These are phyloP conservation scores for Cystobasidiaceae sp. DNA, from an alignment of 1,284 basidiomycete genomes.

Conservation along the genomic window DNA sequence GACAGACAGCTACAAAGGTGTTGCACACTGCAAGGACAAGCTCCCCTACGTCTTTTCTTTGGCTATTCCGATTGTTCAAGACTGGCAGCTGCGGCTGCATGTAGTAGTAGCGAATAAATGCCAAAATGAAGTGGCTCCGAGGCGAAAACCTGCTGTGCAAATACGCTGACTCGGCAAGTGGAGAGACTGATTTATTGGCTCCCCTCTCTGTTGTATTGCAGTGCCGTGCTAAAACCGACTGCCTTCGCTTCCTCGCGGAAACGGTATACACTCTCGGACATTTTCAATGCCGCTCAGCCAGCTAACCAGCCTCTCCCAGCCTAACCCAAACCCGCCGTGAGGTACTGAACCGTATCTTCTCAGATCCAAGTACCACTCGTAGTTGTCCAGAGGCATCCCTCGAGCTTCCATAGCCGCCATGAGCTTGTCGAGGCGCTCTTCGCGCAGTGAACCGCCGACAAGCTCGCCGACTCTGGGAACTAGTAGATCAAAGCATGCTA, in stretches of 20 bases:
- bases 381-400: slow-evolving; percentile 57
- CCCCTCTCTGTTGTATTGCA: no score
- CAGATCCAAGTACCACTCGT: slow-evolving; percentile 80
- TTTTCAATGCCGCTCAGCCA: slow-evolving; percentile 80
- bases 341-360: slow-evolving; percentile 71
- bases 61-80: no score
- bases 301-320: slow-evolving; percentile 78
- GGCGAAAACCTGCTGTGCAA: no score
- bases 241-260: slow-evolving; percentile 76
- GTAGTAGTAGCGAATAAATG: no score
- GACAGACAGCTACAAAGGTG: no score
- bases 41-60: no score
- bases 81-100: no score
- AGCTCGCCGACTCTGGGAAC: slow-evolving; percentile 85
- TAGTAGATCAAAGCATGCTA: slow-evolving; percentile 90
- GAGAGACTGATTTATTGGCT: no score
- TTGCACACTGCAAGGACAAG: no score
- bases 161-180: no score
- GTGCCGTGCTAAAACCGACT: slow-evolving; percentile 37
- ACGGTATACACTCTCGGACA: slow-evolving; percentile 79
- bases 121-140: no score
- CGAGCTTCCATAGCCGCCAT: slow-evolving; percentile 54
- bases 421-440: slow-evolving; percentile 66
- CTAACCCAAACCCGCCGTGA: slow-evolving; percentile 88
- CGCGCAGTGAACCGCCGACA: slow-evolving; percentile 82